A percentile compares a stretch with the other conserved stretches of the same genome.
These are phyloP conservation scores for Ogataea hybrid DNA, from an alignment of 1,139 yeast genomes.

Conservation along the genomic window DNA sequence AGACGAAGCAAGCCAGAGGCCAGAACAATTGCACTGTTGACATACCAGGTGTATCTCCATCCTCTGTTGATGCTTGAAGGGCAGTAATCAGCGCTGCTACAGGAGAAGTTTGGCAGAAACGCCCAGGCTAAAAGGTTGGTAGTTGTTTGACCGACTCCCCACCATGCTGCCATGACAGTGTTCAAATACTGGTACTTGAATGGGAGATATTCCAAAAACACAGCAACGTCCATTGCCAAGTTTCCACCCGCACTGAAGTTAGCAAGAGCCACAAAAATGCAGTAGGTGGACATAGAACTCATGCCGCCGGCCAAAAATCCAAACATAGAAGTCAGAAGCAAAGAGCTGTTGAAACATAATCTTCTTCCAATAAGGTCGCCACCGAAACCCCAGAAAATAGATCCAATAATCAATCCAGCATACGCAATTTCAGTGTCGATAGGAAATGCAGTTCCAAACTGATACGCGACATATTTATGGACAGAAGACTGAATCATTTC, in stretches of 20 bases:
- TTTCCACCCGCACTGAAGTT: constrained; percentile 55
- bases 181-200: constrained; percentile 48
- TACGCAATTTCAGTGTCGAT: too few relatives aligned
- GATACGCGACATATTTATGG: too few relatives aligned
- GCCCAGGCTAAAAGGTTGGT: constrained; percentile 53
- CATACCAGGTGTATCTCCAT: constrained; percentile 55
- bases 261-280: constrained; percentile 43
- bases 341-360: constrained; percentile 50
- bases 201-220: constrained; percentile 55
- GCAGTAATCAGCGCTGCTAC: constrained; percentile 40
- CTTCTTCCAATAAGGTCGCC: constrained; percentile 55
- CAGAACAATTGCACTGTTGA: constrained; percentile 48
- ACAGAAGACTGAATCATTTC: too few relatives aligned
- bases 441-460: too few relatives aligned
- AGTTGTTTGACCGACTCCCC: constrained; percentile 60
- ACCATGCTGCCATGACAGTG: constrained; percentile 52
- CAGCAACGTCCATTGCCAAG: constrained; percentile 54
- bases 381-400: too few relatives aligned
- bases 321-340: constrained; percentile 47
- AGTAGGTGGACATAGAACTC: constrained; percentile 37
- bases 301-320: constrained; percentile 53
- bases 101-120: constrained; percentile 46
- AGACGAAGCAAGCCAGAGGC: constrained; percentile 45
- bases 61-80: constrained; percentile 47
- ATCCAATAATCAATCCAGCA: too few relatives aligned